These are phyloP conservation scores for Pichia sp. DNA, from an alignment of 1,139 yeast genomes.

Conservation along the genomic window DNA sequence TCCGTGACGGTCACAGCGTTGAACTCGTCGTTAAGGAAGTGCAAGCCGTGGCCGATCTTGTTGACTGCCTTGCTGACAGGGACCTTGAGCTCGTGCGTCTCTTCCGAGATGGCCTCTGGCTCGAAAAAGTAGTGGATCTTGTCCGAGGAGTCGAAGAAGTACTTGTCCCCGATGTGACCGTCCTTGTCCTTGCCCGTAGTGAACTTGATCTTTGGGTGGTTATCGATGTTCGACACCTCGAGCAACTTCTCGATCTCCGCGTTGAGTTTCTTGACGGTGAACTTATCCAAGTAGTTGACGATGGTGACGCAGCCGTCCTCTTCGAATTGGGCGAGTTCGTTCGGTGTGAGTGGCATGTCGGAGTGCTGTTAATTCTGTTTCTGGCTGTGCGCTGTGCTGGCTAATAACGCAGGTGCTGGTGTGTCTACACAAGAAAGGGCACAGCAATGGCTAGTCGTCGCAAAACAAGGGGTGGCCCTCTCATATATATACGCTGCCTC, in stretches of 20 bases:
- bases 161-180: slow-evolving; percentile 66
- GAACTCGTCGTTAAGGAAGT: slow-evolving; percentile 49
- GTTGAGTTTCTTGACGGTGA: slow-evolving; percentile 40
- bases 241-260: slow-evolving; percentile 44
- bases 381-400: too few relatives aligned
- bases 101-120: slow-evolving; percentile 57
- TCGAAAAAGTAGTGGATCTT: slow-evolving; percentile 70
- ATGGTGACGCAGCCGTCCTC: slow-evolving; percentile 62
- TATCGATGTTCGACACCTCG: slow-evolving; percentile 44
- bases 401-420: too few relatives aligned
- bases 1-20: slow-evolving; percentile 46
- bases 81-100: slow-evolving; percentile 39
- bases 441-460: neutral
- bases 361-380: too few relatives aligned
- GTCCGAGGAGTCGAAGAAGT: slow-evolving; percentile 66
- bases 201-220: slow-evolving; percentile 72
- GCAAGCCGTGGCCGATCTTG: slow-evolving; percentile 78
- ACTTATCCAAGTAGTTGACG: slow-evolving; percentile 46
- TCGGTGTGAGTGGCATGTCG: slow-evolving; percentile 31
- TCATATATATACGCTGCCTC: neutral
- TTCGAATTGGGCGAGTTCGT: slow-evolving; percentile 44
- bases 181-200: slow-evolving; percentile 50
- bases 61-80: slow-evolving; percentile 60
- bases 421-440: too few relatives aligned
- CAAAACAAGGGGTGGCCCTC: neutral